Evolutionary conservation across 352 stramenopile species (phyloP).

Genomic region (Pythium brachiatum): DNA sequence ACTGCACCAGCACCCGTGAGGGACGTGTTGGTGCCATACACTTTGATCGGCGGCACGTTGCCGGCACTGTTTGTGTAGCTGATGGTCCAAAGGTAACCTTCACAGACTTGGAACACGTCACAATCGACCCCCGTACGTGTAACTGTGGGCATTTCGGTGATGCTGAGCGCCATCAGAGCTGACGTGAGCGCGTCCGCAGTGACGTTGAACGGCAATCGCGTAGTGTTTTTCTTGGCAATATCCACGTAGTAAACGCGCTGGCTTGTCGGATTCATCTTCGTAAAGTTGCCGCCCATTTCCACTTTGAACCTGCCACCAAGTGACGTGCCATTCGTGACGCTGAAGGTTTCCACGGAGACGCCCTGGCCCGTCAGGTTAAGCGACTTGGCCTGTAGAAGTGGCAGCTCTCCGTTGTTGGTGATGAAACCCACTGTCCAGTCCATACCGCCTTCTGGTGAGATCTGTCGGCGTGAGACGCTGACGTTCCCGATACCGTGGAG

Average conservation of each 20-base stretch:
- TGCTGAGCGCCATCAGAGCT: constrained; percentile 32
- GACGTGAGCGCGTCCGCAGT: constrained; percentile 26
- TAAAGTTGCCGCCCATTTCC: constrained; percentile 62
- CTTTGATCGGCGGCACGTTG: constrained; percentile 55
- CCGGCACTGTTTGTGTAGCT: constrained; percentile 60
- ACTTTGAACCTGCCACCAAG: constrained; percentile 47
- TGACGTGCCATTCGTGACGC: constrained; percentile 46
- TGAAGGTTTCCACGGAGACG: constrained; percentile 32
- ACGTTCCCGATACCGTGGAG: constrained; percentile 61
- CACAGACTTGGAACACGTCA: constrained; percentile 58
- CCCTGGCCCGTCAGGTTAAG: constrained; percentile 54
- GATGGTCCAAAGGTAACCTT: constrained; percentile 67
- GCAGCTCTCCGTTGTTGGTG: constrained; percentile 59
- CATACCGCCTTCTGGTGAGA: constrained; percentile 56
- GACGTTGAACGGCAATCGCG: constrained; percentile 42
- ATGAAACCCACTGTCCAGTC: constrained; percentile 66
- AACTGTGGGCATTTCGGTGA: constrained; percentile 44
- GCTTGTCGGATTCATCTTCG: constrained; percentile 38
- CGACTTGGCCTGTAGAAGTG: constrained; percentile 30
- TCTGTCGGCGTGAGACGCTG: constrained; percentile 28
- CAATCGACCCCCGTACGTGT: constrained; percentile 42
- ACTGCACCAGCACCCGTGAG: constrained; percentile 33
- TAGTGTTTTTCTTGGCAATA: constrained; percentile 40
- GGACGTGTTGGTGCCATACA: constrained; percentile 30
- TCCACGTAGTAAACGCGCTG: constrained; percentile 45